Base-by-base conservation (phyloP, 164 flowering plant genomes). In the Magnolia sinica region DNA sequence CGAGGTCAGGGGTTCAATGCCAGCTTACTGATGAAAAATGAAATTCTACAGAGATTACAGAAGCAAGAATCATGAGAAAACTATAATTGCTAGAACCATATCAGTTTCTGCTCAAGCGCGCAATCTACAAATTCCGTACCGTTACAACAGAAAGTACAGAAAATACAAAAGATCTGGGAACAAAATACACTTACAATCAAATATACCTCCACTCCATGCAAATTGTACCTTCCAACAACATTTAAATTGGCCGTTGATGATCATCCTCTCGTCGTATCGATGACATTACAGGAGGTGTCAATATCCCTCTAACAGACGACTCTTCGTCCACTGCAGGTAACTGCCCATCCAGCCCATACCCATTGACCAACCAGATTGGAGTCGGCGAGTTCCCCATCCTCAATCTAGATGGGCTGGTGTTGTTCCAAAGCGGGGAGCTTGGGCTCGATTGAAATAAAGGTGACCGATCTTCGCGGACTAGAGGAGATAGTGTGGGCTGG, bases 231-330 rank as follows among this genome's bases (percentile, higher is more conserved):
- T 55, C 61, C 18, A 16, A 55, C 18, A 11, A 55, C 13, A 55
- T 20, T 68, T 50, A 68, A 29, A 29, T 68, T 29, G 22, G 50
- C 16, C 50, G 58, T 13, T 64, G 51, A 18, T 23, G 70, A 7
- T 67, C n/a, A 50, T 78, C 82, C 72, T 89, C 88, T 79, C 81
- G 86, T 1, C 75, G 77, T 49, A 91, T 86, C 20, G 72, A 51
- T 18, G 79, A 72, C 13, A 76, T 82, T 75, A 68, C 19, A 50
- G 95, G 93, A 4, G 95, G 86, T 20, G 58, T 77, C 90, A 88
- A 85, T 11, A 72, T 74, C 20, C 63, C 74, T 71, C 58, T 63
- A 10, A 20, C 23, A 50, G 74, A 68, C 20, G 78, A 73, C 52
- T 78, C 86, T 79, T 85, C 86, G 27, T 81, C 85, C 73, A 81